Evolutionary conservation across 768 basidiomycete genomes (phyloP), one percentile per base, ranked within the genome.

Genomic region (Mycena epipterygia): DNA sequence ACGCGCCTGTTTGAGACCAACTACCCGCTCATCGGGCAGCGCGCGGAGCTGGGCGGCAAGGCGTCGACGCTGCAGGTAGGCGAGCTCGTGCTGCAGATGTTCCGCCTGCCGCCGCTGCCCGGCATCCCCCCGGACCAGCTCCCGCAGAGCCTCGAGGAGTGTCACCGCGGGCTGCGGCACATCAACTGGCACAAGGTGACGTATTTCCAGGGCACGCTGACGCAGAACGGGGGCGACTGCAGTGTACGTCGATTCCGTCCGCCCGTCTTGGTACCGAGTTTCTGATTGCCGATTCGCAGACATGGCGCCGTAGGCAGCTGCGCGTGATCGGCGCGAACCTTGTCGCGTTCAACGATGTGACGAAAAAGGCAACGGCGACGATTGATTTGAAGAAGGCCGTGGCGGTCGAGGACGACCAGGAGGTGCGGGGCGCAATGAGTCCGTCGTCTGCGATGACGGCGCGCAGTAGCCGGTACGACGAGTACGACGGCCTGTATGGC

Each of bases 111-210:
- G 0, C 90, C 96, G 3, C 80, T 98, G 52, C 93, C 95, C n/a
- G 95, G 95, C 21, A 84, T 98, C 25, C 81, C 89, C 39, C 86
- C 89, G 23, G 90, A 91, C 49, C 88, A 95, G 70, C 84, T 98
- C 23, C 97, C 97, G 17, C 93, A 96, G 79, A 96, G 95, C 76
- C 84, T 98, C 74, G 97, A 98, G 63, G 97, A 98, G 76, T 97
- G 95, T 75, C 88, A 92, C 74, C 89, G 94, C 17, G 97, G 97
- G 1, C 83, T 99, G 72, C 85, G 95, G 68, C 93, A 97, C 75
- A 91, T 95, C 64, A 92, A 93, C 41, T 98, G 96, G 96, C 96
- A 97, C 77, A 96, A 97, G 83, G 89, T 93, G 73, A 95, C 95
- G 25, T 97, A 97, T 81, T 95, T 94, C 81, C 94, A 98, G 80